Base-by-base conservation (phyloP, 208 protist species). In the Trypanosoma theileri region DNA sequence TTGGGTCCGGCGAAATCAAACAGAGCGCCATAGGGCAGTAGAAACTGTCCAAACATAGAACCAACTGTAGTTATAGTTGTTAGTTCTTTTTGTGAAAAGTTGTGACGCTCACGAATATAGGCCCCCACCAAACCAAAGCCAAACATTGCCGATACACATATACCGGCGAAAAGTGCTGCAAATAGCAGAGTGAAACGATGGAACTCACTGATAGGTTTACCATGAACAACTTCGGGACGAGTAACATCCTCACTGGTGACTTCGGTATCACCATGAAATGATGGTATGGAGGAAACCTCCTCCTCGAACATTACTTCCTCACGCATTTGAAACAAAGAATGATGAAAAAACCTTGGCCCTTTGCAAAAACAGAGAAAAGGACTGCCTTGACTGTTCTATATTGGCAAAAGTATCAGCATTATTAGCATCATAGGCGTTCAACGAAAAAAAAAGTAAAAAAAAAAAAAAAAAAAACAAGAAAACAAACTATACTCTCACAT, bases 31-130 rank as follows among this genome's bases (percentile, higher is more conserved):
- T 69, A 62, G 50, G 80, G 79, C 48, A 91, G 87, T 50, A 63
- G 58, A n/a, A 86, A 67, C 63, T 85, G 86, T 52, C 79, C 79
- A 42, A 75, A 59, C 48, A 74, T 78, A 73, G 84, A 85, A n/a
- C 76, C 85, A 6, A 86, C 80, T 7, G 82, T 91, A 45, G 78
- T 89, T 73, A 89, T 91, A 22, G 82, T 91, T 21, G 80, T 91
- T 69, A 91, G 82, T 52, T 86, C 74, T 4, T 28, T 42, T 48
- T 89, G 82, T 56, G 71, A 69, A 59, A 91, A 91, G 41, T 63
- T 55, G 73, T 89, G 85, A 42, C 84, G 72, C 3, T 24, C 17
- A 46, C 61, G 63, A 57, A 91, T 67, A 46, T 76, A 45, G 46
- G 86, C 80, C 2, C 75, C 86, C 48, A 91, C 84, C 68, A 88